Evolutionary conservation across 2,329 filamentous ascomycete genomes (phyloP).

Genomic region (Rutstroemia sydowiana): DNA sequence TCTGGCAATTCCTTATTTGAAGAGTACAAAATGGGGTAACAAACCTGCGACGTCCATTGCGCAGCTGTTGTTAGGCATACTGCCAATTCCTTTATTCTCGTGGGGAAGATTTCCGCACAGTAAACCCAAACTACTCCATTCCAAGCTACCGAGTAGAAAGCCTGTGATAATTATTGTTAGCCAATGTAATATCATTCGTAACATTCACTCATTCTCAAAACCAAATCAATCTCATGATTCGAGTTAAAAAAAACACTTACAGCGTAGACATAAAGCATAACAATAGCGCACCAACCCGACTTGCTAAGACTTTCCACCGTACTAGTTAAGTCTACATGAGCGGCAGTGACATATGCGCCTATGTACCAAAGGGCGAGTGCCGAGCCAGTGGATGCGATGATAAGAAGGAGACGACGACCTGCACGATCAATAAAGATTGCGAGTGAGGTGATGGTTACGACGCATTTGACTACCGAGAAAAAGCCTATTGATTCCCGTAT

Average conservation of each 20-base stretch:
- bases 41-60: slow-evolving; percentile 16
- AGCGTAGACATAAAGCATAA: slow-evolving; percentile 22
- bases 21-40: background rate
- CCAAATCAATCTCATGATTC: background rate
- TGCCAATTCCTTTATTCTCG: slow-evolving; percentile 20
- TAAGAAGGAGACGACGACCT: slow-evolving; percentile 44
- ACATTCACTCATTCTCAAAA: background rate
- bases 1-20: no score
- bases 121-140: slow-evolving; percentile 25
- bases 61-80: slow-evolving; percentile 17
- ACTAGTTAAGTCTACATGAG: slow-evolving; percentile 13
- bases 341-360: slow-evolving; percentile 19
- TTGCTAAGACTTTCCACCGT: background rate
- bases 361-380: slow-evolving; percentile 20
- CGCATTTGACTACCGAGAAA: slow-evolving; percentile 17
- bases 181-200: background rate
- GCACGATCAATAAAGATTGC: slow-evolving; percentile 52
- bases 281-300: slow-evolving; percentile 20
- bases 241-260: slow-evolving; percentile 8
- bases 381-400: slow-evolving; percentile 13
- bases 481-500: slow-evolving; percentile 10
- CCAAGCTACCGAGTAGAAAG: slow-evolving; percentile 24
- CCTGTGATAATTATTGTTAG: slow-evolving; percentile 6
- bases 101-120: slow-evolving; percentile 23
- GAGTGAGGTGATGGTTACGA: slow-evolving; percentile 35